Evolutionary conservation across 2,329 filamentous ascomycete species (phyloP).

Genomic region (Microcyclosporella mali): DNA sequence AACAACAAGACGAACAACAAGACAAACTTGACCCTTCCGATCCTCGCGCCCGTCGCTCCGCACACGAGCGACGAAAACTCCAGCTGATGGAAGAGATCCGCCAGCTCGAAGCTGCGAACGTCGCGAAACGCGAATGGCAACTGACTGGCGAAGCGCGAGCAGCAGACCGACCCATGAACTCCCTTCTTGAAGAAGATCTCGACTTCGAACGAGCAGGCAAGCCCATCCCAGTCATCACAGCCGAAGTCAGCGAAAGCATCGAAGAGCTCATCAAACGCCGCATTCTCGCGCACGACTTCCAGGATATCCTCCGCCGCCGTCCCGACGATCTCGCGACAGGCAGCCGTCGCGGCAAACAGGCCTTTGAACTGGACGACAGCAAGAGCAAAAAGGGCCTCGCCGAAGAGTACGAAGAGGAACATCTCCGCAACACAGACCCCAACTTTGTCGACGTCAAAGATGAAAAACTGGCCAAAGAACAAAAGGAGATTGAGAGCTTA

Average conservation of each 20-base stretch:
- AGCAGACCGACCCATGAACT: slow-evolving; percentile 77
- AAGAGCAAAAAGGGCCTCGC: slow-evolving; percentile 84
- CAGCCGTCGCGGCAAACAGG: slow-evolving; percentile 58
- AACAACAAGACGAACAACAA: slow-evolving; percentile 50
- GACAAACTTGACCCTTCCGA: slow-evolving; percentile 61
- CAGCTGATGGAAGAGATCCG: slow-evolving; percentile 86
- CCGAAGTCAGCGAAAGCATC: slow-evolving; percentile 82
- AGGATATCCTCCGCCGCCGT: slow-evolving; percentile 77
- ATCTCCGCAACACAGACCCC: slow-evolving; percentile 70
- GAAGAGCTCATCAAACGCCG: slow-evolving; percentile 91
- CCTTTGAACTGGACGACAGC: slow-evolving; percentile 73
- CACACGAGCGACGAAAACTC: slow-evolving; percentile 79
- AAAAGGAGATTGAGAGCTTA: slow-evolving; percentile 72
- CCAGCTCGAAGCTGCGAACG: slow-evolving; percentile 78
- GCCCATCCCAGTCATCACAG: slow-evolving; percentile 87
- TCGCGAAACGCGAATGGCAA: slow-evolving; percentile 87
- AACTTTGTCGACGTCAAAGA: slow-evolving; percentile 75
- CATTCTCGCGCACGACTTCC: slow-evolving; percentile 83
- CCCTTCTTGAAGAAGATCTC: slow-evolving; percentile 85
- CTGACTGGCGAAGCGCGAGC: slow-evolving; percentile 82
- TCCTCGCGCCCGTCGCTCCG: slow-evolving; percentile 67
- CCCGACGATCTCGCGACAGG: slow-evolving; percentile 65
- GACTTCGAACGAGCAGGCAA: slow-evolving; percentile 96
- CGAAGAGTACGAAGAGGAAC: slow-evolving; percentile 90
- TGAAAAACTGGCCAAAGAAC: slow-evolving; percentile 67